Evolutionary conservation across 2,329 filamentous ascomycete species (phyloP).

Genomic region (Dothistroma pini): DNA sequence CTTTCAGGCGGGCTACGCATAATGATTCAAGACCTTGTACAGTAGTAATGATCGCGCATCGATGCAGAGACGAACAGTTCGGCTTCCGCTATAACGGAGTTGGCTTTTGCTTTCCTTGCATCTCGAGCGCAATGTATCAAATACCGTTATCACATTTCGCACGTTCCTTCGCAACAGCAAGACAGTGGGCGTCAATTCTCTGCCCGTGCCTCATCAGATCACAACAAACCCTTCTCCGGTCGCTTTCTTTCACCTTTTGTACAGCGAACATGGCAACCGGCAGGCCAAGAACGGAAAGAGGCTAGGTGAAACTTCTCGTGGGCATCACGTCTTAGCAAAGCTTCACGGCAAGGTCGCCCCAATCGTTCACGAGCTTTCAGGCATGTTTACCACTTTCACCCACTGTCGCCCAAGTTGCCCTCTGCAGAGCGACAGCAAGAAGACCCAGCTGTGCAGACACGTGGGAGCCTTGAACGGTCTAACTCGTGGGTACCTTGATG

Average conservation of each 20-base stretch:
- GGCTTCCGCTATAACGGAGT: not conserved
- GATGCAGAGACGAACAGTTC: not conserved
- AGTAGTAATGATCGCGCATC: not conserved
- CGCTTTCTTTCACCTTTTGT: not conserved
- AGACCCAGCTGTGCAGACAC: not conserved
- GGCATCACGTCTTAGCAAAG: not conserved
- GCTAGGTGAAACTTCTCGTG: not conserved
- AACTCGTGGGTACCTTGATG: slow-evolving; percentile 1
- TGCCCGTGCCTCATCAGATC: not conserved
- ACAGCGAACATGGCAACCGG: not conserved
- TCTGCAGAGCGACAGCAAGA: not conserved
- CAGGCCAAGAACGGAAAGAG: not conserved
- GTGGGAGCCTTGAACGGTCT: not conserved
- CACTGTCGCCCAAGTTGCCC: not conserved
- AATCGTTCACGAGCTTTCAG: not conserved
- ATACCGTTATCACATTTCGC: not conserved
- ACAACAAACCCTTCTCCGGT: not conserved
- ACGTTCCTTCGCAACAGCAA: not conserved
- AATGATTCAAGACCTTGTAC: slow-evolving; percentile 1
- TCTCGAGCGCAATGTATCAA: not conserved
- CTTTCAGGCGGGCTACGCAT: not conserved
- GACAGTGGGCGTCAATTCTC: not conserved
- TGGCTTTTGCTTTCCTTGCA: not conserved
- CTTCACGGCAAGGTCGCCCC: not conserved
- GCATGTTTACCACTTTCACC: not conserved